Evolutionary conservation across 2,329 filamentous ascomycete species (phyloP), one percentile per base, ranked within the genome.

Genomic region (Colletotrichum falcatum): DNA sequence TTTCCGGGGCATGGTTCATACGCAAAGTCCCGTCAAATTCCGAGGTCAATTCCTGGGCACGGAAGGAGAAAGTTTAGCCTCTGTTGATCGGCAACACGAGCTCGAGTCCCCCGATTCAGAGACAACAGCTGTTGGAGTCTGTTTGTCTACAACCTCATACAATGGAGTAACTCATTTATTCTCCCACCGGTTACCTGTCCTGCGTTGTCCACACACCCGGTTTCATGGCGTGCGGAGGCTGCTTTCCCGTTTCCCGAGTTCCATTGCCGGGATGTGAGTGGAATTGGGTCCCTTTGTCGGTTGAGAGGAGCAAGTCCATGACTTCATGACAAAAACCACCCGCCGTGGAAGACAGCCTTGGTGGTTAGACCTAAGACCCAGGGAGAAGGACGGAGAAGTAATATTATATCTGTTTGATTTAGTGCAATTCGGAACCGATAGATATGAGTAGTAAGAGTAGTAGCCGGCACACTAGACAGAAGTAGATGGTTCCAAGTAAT

Each of bases 1-100:
- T 39, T 39, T 37, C 14, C 37, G 37, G 37, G 35, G 12, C 35
- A 37, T 12, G 30, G 30, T 69, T 53, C 61, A 26, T 33, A 65
- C 59, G 62, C 16, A 55, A 59, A 49, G 61, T 65, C 61, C 66
- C 66, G 61, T 69, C 55, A 65, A 60, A 69, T 69, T 69, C 66
- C 66, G 66, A 69, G 46, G 55, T 53, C 60, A 16, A 68, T 59
- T 60, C 54, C 46, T 37, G 14, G 35, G 35, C 14, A 69, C n/a
- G n/a, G 37, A 30, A 55, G 55, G 37, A 69, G 61, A 65, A 69
- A 65, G 66, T 61, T 69, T 61, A 65, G 54, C 54, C 66, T 51
- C 14, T 33, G 11, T 35, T 16, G 28, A 60, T 48, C 42, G 35
- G 28, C 42, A 44, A 39, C 39, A 30, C 42, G 9, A 60, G 18